Percentiles rank a stretch among this genome's conserved stretches.
Conservation (phyloP, 1,284 basidiomycete genomes). For the Leccinum griseonigrum region DNA sequence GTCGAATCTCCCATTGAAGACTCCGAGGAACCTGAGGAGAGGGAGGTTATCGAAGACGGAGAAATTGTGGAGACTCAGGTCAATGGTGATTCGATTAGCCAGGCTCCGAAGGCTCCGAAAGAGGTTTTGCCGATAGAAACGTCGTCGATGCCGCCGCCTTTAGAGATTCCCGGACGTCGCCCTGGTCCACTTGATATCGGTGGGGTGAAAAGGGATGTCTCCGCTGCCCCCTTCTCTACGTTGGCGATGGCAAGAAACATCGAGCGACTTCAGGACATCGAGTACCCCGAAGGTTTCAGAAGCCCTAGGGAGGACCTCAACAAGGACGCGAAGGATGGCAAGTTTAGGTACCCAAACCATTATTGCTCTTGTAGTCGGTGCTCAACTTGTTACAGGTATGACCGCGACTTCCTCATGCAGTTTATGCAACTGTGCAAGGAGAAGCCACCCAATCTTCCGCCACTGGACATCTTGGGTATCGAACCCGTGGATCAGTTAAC, state of each 20-base stretch:
- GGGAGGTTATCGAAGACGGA: too few relatives aligned
- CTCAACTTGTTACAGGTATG: constrained; percentile 66
- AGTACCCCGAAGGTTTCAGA: constrained; percentile 82
- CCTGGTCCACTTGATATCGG: background rate
- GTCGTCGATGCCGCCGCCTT: constrained; percentile 36
- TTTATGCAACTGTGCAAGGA: constrained; percentile 74
- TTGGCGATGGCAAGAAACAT: constrained; percentile 52
- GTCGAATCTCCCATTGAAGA: too few relatives aligned
- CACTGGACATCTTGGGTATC: constrained; percentile 89
- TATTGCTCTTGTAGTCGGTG: background rate
- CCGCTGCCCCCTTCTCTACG: constrained; percentile 29
- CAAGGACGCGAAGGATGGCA: constrained; percentile 79
- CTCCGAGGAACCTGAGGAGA: too few relatives aligned
- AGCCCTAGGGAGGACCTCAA: constrained; percentile 89
- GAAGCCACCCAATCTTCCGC: constrained; percentile 62
- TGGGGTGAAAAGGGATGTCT: background rate
- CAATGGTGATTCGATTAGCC: too few relatives aligned
- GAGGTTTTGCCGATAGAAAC: constrained; percentile 40
- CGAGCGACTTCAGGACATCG: constrained; percentile 75
- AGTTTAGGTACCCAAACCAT: constrained; percentile 57
- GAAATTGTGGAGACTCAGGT: too few relatives aligned
- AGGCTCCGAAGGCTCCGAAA: too few relatives aligned
- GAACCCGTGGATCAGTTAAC: constrained; percentile 64
- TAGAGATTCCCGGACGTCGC: constrained; percentile 28
- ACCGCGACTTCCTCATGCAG: constrained; percentile 96